Evolutionary conservation across 345 rosid genomes (phyloP), one percentile per base, ranked within the genome.

Genomic region (Raphanus raphanistrum): DNA sequence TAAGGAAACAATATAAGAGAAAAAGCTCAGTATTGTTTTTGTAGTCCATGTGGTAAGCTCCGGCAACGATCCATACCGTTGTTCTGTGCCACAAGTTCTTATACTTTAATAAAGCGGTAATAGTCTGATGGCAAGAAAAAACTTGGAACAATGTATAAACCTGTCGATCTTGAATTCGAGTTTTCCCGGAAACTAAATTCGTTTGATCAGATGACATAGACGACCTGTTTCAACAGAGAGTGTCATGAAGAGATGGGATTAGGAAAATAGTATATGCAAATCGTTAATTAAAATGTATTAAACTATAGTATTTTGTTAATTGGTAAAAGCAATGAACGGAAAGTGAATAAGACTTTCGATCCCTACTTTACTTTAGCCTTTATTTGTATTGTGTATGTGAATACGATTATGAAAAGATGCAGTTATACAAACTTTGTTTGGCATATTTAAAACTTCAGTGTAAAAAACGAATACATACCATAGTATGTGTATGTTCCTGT

Each of bases 311-410:
- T 33, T 33, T 36, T 55, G 12, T 52, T 33, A 25, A 35, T 13
- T 65, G 27, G 48, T 57, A 7, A 38, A 55, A 11, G 4, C 41
- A 60, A 72, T 71, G 8, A 74, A 65, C 6, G 26, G 32, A 38
- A 38, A 38, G 48, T 41, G 60, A 75, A 41, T 57, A n/a, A 74
- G 36, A 58, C 60, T 31, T 41, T 13, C n/a, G 57, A 33, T 63
- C 35, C 26, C 33, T 31, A 73, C 50, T 72, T 63, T 31, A 73
- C 50, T 72, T 63, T 43, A 48, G 31, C 21, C 48, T 62, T 17
- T 62, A 9, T 43, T 6, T 57, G 5, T 21, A 8, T 21, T 57
- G 61, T 8, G 29, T 12, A n/a, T 29, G 69, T 8, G 50, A 21
- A 57, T 54, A 57, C 31, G 17, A 65, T 65, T 38, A 27, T 64